Base-by-base conservation (phyloP, 2,329 filamentous ascomycete species). In the Alternaria panax region DNA sequence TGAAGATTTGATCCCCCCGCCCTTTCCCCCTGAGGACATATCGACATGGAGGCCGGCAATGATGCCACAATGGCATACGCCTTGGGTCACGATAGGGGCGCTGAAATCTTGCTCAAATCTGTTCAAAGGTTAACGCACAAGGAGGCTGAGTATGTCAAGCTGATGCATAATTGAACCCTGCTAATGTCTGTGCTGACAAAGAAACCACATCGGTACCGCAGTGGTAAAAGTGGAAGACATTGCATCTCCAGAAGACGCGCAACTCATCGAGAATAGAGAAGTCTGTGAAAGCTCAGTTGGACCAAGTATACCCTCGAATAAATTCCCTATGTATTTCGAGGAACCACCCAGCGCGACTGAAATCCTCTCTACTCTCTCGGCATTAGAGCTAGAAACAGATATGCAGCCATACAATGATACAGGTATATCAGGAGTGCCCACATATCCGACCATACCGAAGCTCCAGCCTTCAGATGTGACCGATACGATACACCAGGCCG, bases 81-180 rank as follows among this genome's bases (percentile, higher is more conserved):
- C 22, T 28, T 34, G 30, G 56, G 27, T 28, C 28, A 54, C 40
- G 24, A 47, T 16, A 54, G 18, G 18, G 53, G 24, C 28, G 32
- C 40, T 9, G 42, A 27, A 9, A 16, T 54, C 18, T 38, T 54
- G 20, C 43, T 50, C n/a, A 18, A 54, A 30, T 34, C 56, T 24
- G 28, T 54, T 18, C 36, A 25, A 18, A 36, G 16, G 5, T 27
- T 45, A n/a, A 59, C 36, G 27, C 51, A 40, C 5, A n/a, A 46
- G 9, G 18, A 51, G 12, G 41, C 46, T 42, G 53, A 22, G 57
- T 60, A 52, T 42, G 41, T 51, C 9, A 41, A 34, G 9, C 50
- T 16, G 30, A 18, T 16, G 12, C 40, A 41, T 42, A 4, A 32
- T 24, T 16, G 16, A 43, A 9, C n/a, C 18, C 22, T 42, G 22